Conservation (phyloP, 345 rosid species). For the Laguncularia racemosa region DNA sequence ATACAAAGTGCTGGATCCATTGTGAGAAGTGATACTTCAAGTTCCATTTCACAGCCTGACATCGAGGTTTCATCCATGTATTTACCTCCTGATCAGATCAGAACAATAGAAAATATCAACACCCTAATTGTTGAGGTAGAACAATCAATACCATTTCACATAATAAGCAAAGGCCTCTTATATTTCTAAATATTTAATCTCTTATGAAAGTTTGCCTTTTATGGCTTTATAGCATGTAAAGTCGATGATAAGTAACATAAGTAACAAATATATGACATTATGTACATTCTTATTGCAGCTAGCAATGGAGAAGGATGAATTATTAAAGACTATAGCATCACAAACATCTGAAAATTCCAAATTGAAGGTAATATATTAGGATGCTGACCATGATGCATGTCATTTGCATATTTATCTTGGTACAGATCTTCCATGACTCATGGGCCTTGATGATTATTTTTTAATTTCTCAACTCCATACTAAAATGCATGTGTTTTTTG, state of each 20-base stretch:
- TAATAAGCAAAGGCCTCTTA: background rate
- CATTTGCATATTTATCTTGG: no score
- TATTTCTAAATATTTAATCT: constrained; percentile 2
- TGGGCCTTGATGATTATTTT: no score
- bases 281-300: constrained; percentile 41
- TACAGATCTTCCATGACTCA: no score
- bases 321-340: constrained; percentile 64
- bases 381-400: no score
- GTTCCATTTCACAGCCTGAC: constrained; percentile 29
- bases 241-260: background rate
- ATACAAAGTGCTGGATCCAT: constrained; percentile 19
- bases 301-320: constrained; percentile 80
- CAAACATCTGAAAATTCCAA: constrained; percentile 63
- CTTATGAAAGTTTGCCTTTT: no score
- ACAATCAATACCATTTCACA: constrained; percentile 2
- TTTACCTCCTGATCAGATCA: constrained; percentile 79
- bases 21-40: constrained; percentile 30
- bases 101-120: constrained; percentile 65
- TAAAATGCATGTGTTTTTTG: background rate
- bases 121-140: constrained; percentile 69
- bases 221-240: no score
- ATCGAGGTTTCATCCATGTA: constrained; percentile 47
- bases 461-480: background rate
- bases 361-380: constrained; percentile 47
- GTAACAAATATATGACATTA: background rate